Evolutionary conservation across 1,284 basidiomycete species (phyloP).

Genomic region (Fomitopsis pinicola): DNA sequence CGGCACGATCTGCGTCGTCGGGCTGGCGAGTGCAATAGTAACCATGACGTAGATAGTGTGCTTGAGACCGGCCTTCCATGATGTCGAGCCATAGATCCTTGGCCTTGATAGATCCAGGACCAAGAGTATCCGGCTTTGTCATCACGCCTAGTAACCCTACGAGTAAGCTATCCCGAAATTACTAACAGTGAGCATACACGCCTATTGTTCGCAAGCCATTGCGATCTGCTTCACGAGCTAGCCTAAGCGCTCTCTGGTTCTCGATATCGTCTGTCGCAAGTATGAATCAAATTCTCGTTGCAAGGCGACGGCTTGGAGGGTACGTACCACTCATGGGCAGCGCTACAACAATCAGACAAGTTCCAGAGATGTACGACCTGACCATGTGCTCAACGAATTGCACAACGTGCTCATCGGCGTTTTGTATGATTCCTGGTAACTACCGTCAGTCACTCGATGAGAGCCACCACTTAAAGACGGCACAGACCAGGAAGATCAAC

Average conservation of each 20-base stretch:
- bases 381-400: conserved; percentile 43
- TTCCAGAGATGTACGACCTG: conserved; percentile 36
- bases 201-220: conserved; percentile 56
- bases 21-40: conserved; percentile 66
- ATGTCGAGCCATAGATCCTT: conserved; percentile 45
- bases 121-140: conserved; percentile 59
- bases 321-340: conserved; percentile 52
- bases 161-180: background rate
- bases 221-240: conserved; percentile 50
- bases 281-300: no score
- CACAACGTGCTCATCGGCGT: conserved; percentile 39
- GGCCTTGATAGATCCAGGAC: conserved; percentile 37
- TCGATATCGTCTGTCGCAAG: conserved; percentile 58
- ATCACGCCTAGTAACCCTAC: conserved; percentile 41
- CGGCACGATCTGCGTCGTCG: conserved; percentile 48
- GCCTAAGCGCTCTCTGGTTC: conserved; percentile 50
- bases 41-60: conserved; percentile 44
- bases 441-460: background rate
- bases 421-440: conserved; percentile 50
- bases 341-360: conserved; percentile 49
- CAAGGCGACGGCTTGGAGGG: background rate
- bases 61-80: conserved; percentile 36
- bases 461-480: conserved; percentile 32
- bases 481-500: conserved; percentile 40
- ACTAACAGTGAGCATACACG: conserved; percentile 14